Evolutionary conservation across 1,139 yeast species (phyloP), one percentile per base, ranked within the genome.

Genomic region (Lodderomyces parapsilosis): DNA sequence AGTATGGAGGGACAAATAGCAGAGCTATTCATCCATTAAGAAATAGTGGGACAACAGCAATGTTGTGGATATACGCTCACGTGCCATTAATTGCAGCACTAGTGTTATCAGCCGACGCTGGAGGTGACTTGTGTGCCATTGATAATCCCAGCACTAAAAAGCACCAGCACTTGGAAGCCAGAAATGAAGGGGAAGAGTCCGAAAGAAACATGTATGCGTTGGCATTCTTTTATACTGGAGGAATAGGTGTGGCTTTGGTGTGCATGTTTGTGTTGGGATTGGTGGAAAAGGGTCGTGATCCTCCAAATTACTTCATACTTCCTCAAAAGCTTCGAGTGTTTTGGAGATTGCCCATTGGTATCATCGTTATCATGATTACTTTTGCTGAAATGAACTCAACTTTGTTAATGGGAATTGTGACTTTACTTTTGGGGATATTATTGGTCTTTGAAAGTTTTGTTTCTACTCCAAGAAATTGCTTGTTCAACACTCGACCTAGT

Each of bases 81-180:
- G 53, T 80, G 30, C 83, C 85, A 0, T 59, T 80, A 35, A 68
- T 79, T 39, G 81, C 76, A 0, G 57, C 75, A 10, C 57, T 79
- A 47, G 73, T 79, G 36, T 64, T 81, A 43, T 74, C 82, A 23
- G 87, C 86, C 0, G 86, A 81, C 62, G 76, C 86, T 7, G 83
- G 81, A 7, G 82, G 81, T 2, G 83, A 78, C 38, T 58, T 80
- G 43, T 60, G 70, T 27, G 46, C 49, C n/a, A 45, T 53, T 24
- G 58, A 55, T 20, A 51, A 45, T 37, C 36, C 43, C 24, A 43
- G 45, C 22, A 43, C 45, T 6, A 27, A 22, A 9, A 43, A 48
- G 37, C 38, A 15, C 15, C 40, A 33, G 17, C 39, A 38, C 41
- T 5, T 23, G 7, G 48, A 39, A 10, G 57, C 39, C 20, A 22